phyloP scores from a whole-genome alignment of 192 early-diverging fungal genomes.

The Backusella circina region DNA sequence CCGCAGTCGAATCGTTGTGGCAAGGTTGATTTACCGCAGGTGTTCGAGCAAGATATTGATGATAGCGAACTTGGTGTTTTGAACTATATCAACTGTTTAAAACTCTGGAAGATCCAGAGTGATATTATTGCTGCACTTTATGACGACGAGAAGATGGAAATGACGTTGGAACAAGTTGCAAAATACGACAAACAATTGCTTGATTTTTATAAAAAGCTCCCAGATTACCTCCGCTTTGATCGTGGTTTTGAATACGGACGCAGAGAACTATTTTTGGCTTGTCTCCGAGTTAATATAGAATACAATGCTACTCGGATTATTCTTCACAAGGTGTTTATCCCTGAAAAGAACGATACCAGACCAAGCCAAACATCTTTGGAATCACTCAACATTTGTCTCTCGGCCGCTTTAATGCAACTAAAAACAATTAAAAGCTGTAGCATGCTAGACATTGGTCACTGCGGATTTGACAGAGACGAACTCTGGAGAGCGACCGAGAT shows the following conservation, averaged over 20 bases:
- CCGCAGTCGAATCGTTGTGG: slow-evolving; percentile 3
- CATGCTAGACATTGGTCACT: slow-evolving; percentile 10
- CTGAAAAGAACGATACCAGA: slow-evolving; percentile 11
- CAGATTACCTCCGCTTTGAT: slow-evolving; percentile 30
- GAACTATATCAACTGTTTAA: slow-evolving; percentile 11
- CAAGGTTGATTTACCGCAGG: slow-evolving; percentile 20
- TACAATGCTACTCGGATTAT: slow-evolving; percentile 37
- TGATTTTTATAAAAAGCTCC: slow-evolving; percentile 12
- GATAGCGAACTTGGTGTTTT: slow-evolving; percentile 25
- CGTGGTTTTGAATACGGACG: slow-evolving; percentile 36
- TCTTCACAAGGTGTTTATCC: slow-evolving; percentile 35
- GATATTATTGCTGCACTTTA: slow-evolving; percentile 24
- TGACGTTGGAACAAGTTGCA: slow-evolving; percentile 18
- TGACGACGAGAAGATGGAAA: slow-evolving; percentile 16
- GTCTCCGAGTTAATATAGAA: slow-evolving; percentile 32
- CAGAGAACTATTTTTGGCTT: slow-evolving; percentile 27
- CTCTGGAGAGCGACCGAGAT: slow-evolving; percentile 33
- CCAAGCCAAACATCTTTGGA: slow-evolving; percentile 19
- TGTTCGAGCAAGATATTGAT: slow-evolving; percentile 38
- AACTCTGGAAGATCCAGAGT: slow-evolving; percentile 26
- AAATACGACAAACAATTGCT: slow-evolving; percentile 17
- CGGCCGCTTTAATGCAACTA: slow-evolving; percentile 20
- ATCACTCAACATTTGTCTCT: slow-evolving; percentile 31
- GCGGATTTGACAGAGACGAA: slow-evolving; percentile 37
- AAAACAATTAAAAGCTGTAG: slow-evolving; percentile 14